Conservation (phyloP, 2,329 filamentous ascomycete genomes). For the Akanthomyces uredinophilus region DNA sequence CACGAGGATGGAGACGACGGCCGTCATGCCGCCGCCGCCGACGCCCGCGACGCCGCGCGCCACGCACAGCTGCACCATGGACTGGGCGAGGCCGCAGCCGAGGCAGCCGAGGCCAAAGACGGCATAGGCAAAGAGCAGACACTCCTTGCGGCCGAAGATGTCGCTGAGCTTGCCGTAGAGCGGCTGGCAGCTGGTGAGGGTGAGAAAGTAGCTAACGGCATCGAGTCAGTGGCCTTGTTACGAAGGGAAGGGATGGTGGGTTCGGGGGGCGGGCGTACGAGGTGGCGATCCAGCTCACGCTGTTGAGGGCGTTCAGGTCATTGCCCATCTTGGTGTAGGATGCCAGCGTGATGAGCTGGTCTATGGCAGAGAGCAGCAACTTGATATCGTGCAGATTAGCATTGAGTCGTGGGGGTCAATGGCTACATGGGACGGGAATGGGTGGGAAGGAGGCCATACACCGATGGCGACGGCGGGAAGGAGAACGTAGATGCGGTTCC, state of each 20-base stretch:
- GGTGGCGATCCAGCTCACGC: slow-evolving; percentile 68
- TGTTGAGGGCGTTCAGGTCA: slow-evolving; percentile 68
- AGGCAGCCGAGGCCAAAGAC: slow-evolving; percentile 62
- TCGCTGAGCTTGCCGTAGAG: slow-evolving; percentile 67
- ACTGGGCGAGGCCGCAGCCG: slow-evolving; percentile 56
- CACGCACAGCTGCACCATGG: slow-evolving; percentile 60
- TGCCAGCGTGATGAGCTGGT: slow-evolving; percentile 73
- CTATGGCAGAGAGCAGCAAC: slow-evolving; percentile 68
- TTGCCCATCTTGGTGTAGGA: slow-evolving; percentile 74
- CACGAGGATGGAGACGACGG: slow-evolving; percentile 63
- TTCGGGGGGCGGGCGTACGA: slow-evolving; percentile 26
- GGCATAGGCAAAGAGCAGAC: slow-evolving; percentile 58
- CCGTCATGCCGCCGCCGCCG: slow-evolving; percentile 67
- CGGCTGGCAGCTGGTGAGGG: slow-evolving; percentile 69
- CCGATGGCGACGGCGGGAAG: slow-evolving; percentile 36
- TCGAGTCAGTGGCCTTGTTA: neutral
- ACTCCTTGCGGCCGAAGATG: slow-evolving; percentile 64
- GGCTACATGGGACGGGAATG: no score
- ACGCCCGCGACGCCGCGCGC: slow-evolving; percentile 51
- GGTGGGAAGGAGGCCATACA: slow-evolving; percentile 19
- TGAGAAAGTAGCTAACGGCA: slow-evolving; percentile 60
- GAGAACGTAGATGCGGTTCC: slow-evolving; percentile 33
- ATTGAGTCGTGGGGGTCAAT: neutral
- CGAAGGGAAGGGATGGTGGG: neutral
- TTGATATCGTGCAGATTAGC: slow-evolving; percentile 24